Percentiles rank a stretch among this genome's conserved stretches.
Conservation (phyloP, 208 protist genomes). For the Leishmania turanica region DNA sequence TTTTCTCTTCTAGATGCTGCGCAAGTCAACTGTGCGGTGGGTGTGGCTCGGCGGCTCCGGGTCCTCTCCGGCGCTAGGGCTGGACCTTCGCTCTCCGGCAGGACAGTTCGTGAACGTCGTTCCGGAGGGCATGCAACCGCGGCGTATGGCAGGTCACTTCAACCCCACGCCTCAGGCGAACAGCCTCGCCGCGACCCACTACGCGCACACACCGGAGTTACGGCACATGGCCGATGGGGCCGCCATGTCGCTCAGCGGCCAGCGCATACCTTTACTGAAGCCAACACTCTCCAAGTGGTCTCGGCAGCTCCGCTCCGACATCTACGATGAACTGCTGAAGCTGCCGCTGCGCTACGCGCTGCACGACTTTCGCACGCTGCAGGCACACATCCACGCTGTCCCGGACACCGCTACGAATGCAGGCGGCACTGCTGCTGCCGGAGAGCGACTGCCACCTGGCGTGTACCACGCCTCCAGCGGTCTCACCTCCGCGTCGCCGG, state of each 20-base stretch:
- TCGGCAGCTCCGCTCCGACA: conserved; percentile 59
- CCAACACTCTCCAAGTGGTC: conserved; percentile 52
- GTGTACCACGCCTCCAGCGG: conserved; percentile 14
- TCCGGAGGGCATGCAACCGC: conserved; percentile 47
- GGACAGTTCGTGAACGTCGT: conserved; percentile 84
- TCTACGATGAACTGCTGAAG: conserved; percentile 91
- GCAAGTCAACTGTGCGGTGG: conserved; percentile 16
- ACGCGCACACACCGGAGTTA: conserved; percentile 23
- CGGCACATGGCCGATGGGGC: conserved; percentile 28
- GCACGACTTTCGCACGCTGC: conserved; percentile 70
- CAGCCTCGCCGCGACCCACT: conserved; percentile 35
- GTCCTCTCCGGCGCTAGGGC: conserved; percentile 48
- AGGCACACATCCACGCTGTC: conserved; percentile 39
- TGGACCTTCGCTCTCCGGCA: conserved; percentile 50
- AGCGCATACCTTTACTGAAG: conserved; percentile 30
- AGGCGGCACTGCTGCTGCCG: not conserved
- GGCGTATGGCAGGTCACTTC: conserved; percentile 34
- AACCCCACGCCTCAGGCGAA: conserved; percentile 35
- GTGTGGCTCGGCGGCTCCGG: conserved; percentile 80
- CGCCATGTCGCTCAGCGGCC: conserved; percentile 25
- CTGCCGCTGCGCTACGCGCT: conserved; percentile 81
- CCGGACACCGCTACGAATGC: not conserved
- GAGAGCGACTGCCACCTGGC: conserved; percentile 22
- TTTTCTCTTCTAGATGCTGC: conserved; percentile 39
- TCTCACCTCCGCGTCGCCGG: not conserved